These are phyloP conservation scores for Aspergillus pseudoglaucus DNA, from an alignment of 2,329 filamentous ascomycete species.

Conservation along the genomic window DNA sequence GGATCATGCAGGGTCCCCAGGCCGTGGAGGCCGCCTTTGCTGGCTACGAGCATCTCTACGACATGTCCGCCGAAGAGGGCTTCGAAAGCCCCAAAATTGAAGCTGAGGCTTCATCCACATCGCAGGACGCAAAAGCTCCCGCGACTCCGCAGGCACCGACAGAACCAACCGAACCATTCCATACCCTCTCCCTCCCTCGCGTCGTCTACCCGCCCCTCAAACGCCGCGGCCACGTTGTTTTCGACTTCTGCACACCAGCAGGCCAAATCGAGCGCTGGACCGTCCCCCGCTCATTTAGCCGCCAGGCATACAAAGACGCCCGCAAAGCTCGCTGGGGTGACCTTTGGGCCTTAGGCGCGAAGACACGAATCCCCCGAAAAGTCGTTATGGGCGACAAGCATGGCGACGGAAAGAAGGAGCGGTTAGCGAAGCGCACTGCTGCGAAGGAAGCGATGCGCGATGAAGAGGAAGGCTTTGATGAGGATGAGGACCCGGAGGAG, in stretches of 20 bases:
- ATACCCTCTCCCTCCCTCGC: conserved; percentile 69
- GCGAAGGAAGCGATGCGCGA: conserved; percentile 18
- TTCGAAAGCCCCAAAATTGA: background rate
- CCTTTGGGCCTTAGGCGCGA: conserved; percentile 89
- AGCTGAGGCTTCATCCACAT: conserved; percentile 4
- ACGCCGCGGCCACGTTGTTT: conserved; percentile 74
- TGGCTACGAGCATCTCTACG: conserved; percentile 57
- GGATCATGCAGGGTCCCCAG: conserved; percentile 46
- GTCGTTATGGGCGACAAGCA: conserved; percentile 53
- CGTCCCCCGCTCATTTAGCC: conserved; percentile 73
- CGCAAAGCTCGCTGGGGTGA: conserved; percentile 89
- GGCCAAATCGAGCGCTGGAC: conserved; percentile 91
- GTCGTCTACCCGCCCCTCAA: conserved; percentile 76
- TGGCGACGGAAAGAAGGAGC: conserved; percentile 35
- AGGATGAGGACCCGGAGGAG: conserved; percentile 11
- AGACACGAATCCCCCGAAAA: conserved; percentile 63
- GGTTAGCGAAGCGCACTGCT: conserved; percentile 33
- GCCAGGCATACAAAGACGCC: conserved; percentile 82
- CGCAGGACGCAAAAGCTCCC: background rate
- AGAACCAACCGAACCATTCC: conserved; percentile 19
- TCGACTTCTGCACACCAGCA: conserved; percentile 84
- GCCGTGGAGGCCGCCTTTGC: conserved; percentile 62
- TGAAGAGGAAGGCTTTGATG: conserved; percentile 14
- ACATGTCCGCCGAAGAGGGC: conserved; percentile 13
- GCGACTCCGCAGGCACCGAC: conserved; percentile 2